Percentiles rank a stretch among this genome's conserved stretches.
Evolutionary conservation across 768 basidiomycete genomes (phyloP).

Genomic region (Leccinum broughii): DNA sequence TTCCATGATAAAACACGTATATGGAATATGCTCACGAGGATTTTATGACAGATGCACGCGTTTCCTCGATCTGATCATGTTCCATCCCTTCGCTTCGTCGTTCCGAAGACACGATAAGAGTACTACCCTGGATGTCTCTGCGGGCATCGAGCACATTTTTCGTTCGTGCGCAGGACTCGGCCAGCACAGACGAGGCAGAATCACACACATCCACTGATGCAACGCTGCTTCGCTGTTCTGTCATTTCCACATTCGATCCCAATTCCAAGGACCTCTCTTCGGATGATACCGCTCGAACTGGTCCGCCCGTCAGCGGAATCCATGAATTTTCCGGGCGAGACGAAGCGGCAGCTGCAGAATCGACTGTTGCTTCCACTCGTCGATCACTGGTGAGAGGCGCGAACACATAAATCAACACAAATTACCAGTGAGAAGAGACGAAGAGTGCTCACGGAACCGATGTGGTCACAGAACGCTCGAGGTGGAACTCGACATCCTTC

Average conservation of each 20-base stretch:
- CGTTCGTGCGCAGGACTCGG: background rate
- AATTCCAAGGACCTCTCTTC: background rate
- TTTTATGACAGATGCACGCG: background rate
- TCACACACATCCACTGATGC: background rate
- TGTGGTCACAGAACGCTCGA: background rate
- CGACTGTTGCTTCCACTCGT: too few relatives aligned
- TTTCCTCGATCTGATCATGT: background rate
- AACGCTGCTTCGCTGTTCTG: background rate
- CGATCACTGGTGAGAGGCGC: background rate
- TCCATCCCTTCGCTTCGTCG: background rate
- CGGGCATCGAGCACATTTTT: background rate
- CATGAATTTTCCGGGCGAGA: background rate
- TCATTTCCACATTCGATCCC: background rate
- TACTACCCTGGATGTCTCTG: background rate
- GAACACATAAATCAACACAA: background rate
- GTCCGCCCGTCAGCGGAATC: background rate
- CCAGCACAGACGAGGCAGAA: background rate
- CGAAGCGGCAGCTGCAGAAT: background rate
- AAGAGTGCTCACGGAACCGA: background rate
- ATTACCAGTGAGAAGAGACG: background rate
- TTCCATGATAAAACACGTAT: background rate
- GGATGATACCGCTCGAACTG: background rate
- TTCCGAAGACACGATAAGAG: background rate
- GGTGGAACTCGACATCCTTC: background rate
- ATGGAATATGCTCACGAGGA: conserved; percentile 1